Evolutionary conservation across 129 eudicot genomes (phyloP).

Genomic region (Lactuca sativa): DNA sequence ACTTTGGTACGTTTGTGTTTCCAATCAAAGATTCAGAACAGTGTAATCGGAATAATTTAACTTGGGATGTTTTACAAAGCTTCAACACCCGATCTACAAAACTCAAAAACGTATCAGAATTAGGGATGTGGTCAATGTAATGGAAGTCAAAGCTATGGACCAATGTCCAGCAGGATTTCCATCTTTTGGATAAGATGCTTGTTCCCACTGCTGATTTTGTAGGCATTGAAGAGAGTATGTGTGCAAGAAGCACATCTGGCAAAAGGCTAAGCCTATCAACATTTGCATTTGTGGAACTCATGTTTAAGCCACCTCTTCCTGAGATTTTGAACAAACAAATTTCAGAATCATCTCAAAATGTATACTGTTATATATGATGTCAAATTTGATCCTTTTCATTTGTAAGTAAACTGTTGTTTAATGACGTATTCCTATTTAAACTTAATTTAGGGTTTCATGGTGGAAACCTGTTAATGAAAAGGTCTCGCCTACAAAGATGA

Average conservation of each 20-base stretch:
- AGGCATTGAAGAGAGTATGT: slow-evolving; percentile 27
- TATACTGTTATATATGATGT: too few relatives aligned
- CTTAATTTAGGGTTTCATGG: too few relatives aligned
- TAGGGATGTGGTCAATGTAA: not conserved
- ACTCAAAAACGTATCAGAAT: not conserved
- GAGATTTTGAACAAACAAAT: too few relatives aligned
- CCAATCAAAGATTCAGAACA: not conserved
- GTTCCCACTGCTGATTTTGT: slow-evolving; percentile 20
- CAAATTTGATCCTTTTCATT: too few relatives aligned
- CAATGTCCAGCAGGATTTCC: slow-evolving; percentile 23
- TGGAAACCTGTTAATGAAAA: too few relatives aligned
- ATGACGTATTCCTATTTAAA: too few relatives aligned
- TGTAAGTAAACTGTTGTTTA: too few relatives aligned
- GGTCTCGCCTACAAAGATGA: too few relatives aligned
- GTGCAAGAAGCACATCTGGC: slow-evolving; percentile 20
- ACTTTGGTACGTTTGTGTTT: not conserved
- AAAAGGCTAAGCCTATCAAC: slow-evolving; percentile 21
- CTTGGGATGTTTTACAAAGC: not conserved
- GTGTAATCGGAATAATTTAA: slow-evolving; percentile 1
- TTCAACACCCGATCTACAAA: slow-evolving; percentile 13
- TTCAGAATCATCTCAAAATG: too few relatives aligned
- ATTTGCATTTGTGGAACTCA: not conserved
- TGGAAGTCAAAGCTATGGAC: slow-evolving; percentile 25
- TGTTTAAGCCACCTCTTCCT: not conserved
- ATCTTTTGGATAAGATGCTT: slow-evolving; percentile 24